phyloP scores from a whole-genome alignment of 495 filamentous ascomycete genomes.

The Xylona heveae region DNA sequence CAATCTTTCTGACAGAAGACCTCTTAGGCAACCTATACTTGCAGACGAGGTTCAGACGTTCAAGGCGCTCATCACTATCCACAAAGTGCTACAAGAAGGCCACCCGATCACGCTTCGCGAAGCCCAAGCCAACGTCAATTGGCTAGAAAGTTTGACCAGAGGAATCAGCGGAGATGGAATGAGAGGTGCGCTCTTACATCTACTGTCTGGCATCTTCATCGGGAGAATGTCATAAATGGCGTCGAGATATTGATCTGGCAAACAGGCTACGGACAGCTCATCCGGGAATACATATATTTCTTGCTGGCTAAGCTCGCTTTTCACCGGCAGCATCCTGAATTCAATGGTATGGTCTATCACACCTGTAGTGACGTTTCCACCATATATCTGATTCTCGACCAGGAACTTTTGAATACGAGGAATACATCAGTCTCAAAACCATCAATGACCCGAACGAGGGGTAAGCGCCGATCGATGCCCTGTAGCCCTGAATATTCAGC shows the following conservation, averaged over 20 bases:
- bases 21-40: slow-evolving; percentile 64
- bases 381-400: slow-evolving; percentile 4
- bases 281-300: slow-evolving; percentile 89
- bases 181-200: slow-evolving; percentile 30
- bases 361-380: not conserved
- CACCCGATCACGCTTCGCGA: slow-evolving; percentile 75
- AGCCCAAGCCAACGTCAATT: slow-evolving; percentile 68
- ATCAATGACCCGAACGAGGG: slow-evolving; percentile 99
- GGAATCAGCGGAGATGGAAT: slow-evolving; percentile 71
- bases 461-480: slow-evolving; percentile 11
- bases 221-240: not conserved
- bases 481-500: not conserved
- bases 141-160: slow-evolving; percentile 82
- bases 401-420: slow-evolving; percentile 91
- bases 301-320: slow-evolving; percentile 82
- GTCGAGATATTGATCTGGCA: not conserved
- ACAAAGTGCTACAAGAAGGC: slow-evolving; percentile 93
- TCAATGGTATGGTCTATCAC: slow-evolving; percentile 49
- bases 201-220: not conserved
- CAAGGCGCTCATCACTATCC: slow-evolving; percentile 78
- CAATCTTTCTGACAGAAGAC: slow-evolving; percentile 1
- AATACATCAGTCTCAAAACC: slow-evolving; percentile 92
- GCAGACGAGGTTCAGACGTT: slow-evolving; percentile 92
- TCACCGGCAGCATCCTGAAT: slow-evolving; percentile 90
- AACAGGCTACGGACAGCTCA: slow-evolving; percentile 71